These are phyloP conservation scores for Rhodotorula toruloides DNA, from an alignment of 768 basidiomycete species.

Conservation along the genomic window DNA sequence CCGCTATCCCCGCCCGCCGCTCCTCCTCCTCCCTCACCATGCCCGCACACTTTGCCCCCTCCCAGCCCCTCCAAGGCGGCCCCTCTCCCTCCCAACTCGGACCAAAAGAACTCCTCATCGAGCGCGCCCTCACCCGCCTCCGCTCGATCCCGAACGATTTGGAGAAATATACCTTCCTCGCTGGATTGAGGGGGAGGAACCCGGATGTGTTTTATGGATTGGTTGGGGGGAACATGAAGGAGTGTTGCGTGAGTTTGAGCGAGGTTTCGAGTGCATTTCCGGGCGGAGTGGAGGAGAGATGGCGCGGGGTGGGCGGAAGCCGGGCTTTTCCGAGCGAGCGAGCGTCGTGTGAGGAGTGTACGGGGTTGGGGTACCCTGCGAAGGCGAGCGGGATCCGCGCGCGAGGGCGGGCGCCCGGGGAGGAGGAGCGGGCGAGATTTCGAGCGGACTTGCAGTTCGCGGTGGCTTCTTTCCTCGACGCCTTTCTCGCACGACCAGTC, in stretches of 20 bases:
- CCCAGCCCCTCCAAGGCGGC: background rate
- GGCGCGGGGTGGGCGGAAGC: too few species aligned
- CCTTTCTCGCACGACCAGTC: too few species aligned
- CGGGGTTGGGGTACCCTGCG: too few species aligned
- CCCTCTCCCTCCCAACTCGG: conserved; percentile 11
- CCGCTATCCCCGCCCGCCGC: background rate
- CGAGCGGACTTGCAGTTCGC: too few species aligned
- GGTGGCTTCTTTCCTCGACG: too few species aligned
- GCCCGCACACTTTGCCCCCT: background rate
- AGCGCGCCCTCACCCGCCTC: conserved; percentile 39
- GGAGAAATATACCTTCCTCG: conserved; percentile 81
- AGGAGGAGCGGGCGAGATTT: too few species aligned
- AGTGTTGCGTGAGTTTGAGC: conserved; percentile 49
- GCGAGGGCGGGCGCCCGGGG: too few species aligned
- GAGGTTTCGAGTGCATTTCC: background rate
- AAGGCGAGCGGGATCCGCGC: too few species aligned
- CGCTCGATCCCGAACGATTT: conserved; percentile 44
- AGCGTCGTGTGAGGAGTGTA: too few species aligned
- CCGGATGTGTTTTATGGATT: conserved; percentile 71
- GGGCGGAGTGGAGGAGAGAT: too few species aligned
- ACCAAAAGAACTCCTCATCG: conserved; percentile 28
- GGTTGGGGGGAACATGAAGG: conserved; percentile 61
- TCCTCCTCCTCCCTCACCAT: background rate
- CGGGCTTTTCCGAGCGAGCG: too few species aligned
- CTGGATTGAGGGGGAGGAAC: conserved; percentile 67